phyloP scores from a whole-genome alignment of 2,329 filamentous ascomycete genomes.

The Fonsecaea erecta region DNA sequence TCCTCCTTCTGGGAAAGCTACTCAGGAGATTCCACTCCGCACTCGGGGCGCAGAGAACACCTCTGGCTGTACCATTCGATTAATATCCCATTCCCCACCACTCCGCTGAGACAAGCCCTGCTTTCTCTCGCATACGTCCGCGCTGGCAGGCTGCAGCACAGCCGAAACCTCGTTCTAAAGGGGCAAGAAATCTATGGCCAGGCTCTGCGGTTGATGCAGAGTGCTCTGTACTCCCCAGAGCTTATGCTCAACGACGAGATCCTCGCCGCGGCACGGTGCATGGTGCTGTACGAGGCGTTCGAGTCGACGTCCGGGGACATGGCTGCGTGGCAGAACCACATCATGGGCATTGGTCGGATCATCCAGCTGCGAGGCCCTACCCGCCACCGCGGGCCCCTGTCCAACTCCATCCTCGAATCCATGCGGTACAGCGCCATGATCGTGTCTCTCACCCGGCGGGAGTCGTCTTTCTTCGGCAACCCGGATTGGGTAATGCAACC shows the following conservation, averaged over 20 bases:
- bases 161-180: background rate
- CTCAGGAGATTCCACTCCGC: background rate
- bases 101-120: slow-evolving; percentile 11
- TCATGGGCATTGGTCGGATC: slow-evolving; percentile 17
- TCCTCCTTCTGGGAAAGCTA: slow-evolving; percentile 21
- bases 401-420: slow-evolving; percentile 19
- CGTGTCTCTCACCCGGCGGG: slow-evolving; percentile 6
- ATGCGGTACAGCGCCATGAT: slow-evolving; percentile 22
- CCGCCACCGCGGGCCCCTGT: background rate
- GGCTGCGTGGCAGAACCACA: slow-evolving; percentile 23
- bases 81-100: background rate
- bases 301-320: slow-evolving; percentile 22
- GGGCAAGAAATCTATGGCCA: slow-evolving; percentile 20
- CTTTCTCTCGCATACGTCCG: slow-evolving; percentile 18
- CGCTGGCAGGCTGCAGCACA: slow-evolving; percentile 10
- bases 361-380: slow-evolving; percentile 19
- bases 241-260: slow-evolving; percentile 9
- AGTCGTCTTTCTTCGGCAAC: slow-evolving; percentile 7
- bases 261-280: slow-evolving; percentile 21
- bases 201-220: slow-evolving; percentile 17
- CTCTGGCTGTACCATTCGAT: slow-evolving; percentile 15
- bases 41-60: background rate
- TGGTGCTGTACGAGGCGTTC: slow-evolving; percentile 23
- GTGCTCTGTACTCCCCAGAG: slow-evolving; percentile 3
- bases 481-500: slow-evolving; percentile 17